Base-by-base conservation (phyloP, 352 stramenopile species). In the Phytophthora boehmeriae region DNA sequence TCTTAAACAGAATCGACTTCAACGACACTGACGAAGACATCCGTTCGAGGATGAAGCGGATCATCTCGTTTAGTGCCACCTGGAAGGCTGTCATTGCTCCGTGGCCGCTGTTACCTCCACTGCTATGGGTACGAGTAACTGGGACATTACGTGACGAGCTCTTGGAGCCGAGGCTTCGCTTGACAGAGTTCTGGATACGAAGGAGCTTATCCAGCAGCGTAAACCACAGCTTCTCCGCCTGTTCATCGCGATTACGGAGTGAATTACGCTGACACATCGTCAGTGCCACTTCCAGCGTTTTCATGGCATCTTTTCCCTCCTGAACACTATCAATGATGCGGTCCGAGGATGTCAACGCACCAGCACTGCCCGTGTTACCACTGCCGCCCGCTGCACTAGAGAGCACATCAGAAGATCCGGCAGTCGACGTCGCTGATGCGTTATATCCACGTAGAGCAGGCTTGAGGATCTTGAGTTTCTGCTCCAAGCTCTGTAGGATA, bases 171-270 rank as follows among this genome's bases (percentile, higher is more conserved):
- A 95, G 92, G 10, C 84, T 83, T 30, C 93, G 80, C 66, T 97
- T 93, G 8, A 98, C 77, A 9, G 95, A 89, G 22, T 92, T 92
- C 64, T 98, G 96, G 47, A 96, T 94, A 59, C 96, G 91, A 51
- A 98, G 75, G 14, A 98, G 67, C 62, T 95, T 89, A 73, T 98
- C 95, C 23, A 98, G 66, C 22, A 98, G 78, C 54, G 95, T 97
- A 62, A 98, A 98, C 93, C 93, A 98, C 10, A 98, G 78, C 53
- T 98, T 95, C 59, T 96, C 92, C 5, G 92, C 92, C 51, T 98
- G 92, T 10, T 94, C 86, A 46, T 95, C 84, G 28, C 75, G 81
- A 61, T 95, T 92, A 32, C 84, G 82, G 36, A 90, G 74, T 22
- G 82, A 91, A 68, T 98, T 98, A 39, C 95, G 87, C 71, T 98